phyloP scores from a whole-genome alignment of 1,139 yeast genomes.

The Arxiozyma telluris region DNA sequence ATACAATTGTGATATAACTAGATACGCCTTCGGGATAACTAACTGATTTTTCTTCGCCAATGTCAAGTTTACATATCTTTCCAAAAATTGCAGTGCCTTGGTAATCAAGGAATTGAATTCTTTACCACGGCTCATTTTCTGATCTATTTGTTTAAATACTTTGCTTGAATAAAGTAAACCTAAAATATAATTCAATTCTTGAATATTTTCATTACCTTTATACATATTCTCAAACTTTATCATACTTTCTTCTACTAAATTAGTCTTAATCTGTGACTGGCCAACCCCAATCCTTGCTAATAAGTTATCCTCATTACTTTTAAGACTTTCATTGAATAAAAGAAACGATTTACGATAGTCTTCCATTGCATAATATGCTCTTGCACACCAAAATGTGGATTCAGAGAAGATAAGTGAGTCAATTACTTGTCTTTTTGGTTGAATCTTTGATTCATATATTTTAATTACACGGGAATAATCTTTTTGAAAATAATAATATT shows the following conservation, averaged over 20 bases:
- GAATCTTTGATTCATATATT: slow-evolving; percentile 45
- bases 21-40: slow-evolving; percentile 57
- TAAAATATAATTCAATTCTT: slow-evolving; percentile 67
- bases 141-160: slow-evolving; percentile 18
- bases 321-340: slow-evolving; percentile 62
- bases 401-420: slow-evolving; percentile 50
- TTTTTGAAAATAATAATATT: slow-evolving; percentile 52
- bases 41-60: slow-evolving; percentile 49
- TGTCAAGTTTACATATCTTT: slow-evolving; percentile 60
- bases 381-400: slow-evolving; percentile 77
- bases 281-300: slow-evolving; percentile 79
- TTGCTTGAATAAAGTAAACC: slow-evolving; percentile 64
- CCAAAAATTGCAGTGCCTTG: slow-evolving; percentile 58
- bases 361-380: slow-evolving; percentile 53
- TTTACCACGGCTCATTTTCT: slow-evolving; percentile 12
- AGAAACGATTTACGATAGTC: slow-evolving; percentile 64
- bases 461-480: slow-evolving; percentile 50
- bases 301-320: slow-evolving; percentile 50
- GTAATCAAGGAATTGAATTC: slow-evolving; percentile 27
- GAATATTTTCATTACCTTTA: slow-evolving; percentile 56
- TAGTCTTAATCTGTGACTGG: slow-evolving; percentile 69
- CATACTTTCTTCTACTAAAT: slow-evolving; percentile 73
- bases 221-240: slow-evolving; percentile 72
- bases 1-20: slow-evolving; percentile 57
- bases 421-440: slow-evolving; percentile 19